Percentiles rank a stretch among this genome's conserved stretches.
Conservation (phyloP, 1,139 yeast genomes). For the Scheffersomyces insectosa region DNA sequence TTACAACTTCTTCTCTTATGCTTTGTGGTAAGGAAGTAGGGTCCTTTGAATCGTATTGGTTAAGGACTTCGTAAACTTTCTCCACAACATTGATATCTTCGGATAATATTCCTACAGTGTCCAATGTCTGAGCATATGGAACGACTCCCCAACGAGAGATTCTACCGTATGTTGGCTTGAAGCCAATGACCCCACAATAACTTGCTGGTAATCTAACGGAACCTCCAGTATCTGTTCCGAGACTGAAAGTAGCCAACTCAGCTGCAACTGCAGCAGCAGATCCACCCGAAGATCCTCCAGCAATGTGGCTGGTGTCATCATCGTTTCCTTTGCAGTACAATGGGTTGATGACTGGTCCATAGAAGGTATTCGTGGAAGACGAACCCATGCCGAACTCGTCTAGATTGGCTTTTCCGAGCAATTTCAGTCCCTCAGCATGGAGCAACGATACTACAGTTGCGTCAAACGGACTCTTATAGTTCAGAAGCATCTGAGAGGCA, state of each 20-base stretch:
- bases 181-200: slow-evolving; percentile 79
- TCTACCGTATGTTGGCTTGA: slow-evolving; percentile 91
- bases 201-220: slow-evolving; percentile 91
- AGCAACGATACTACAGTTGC: slow-evolving; percentile 70
- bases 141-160: slow-evolving; percentile 90
- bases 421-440: slow-evolving; percentile 47
- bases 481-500: slow-evolving; percentile 60
- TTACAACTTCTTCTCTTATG: slow-evolving; percentile 28
- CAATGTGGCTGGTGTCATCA: slow-evolving; percentile 33
- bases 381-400: slow-evolving; percentile 99
- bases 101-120: slow-evolving; percentile 86
- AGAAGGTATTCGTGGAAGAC: slow-evolving; percentile 54
- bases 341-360: slow-evolving; percentile 76
- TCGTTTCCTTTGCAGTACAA: slow-evolving; percentile 31
- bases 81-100: slow-evolving; percentile 43
- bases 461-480: slow-evolving; percentile 73
- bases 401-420: slow-evolving; percentile 87
- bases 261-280: slow-evolving; percentile 90
- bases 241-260: slow-evolving; percentile 58
- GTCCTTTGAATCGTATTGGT: slow-evolving; percentile 68
- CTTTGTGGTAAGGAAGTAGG: slow-evolving; percentile 65
- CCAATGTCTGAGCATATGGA: slow-evolving; percentile 91
- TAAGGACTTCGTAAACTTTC: slow-evolving; percentile 55
- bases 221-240: slow-evolving; percentile 98
- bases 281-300: slow-evolving; percentile 97